phyloP scores from a whole-genome alignment of 129 eudicot species.

The Calendula officinalis region DNA sequence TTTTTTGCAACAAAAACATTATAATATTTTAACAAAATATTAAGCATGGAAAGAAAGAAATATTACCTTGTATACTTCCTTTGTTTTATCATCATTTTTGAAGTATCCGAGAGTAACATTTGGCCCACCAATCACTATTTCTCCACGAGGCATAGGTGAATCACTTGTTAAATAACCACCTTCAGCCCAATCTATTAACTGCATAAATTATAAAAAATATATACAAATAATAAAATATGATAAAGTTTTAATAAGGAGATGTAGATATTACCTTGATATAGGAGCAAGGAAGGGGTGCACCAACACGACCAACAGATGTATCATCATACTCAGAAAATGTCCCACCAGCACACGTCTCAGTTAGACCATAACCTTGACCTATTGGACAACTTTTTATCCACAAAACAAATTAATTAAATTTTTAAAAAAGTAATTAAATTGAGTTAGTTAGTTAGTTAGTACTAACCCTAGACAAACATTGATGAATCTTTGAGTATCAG shows the following conservation, averaged over 20 bases:
- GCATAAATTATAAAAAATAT: no score
- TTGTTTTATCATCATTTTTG: constrained; percentile 79
- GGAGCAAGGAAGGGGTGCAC: constrained; percentile 92
- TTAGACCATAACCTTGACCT: constrained; percentile 99
- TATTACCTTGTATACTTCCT: constrained; percentile 85
- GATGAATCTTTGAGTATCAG: constrained; percentile 94
- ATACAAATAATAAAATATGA: no score
- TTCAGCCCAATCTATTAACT: constrained; percentile 96
- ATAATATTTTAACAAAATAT: background rate
- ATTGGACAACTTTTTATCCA: constrained; percentile 62
- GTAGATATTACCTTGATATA: constrained; percentile 59
- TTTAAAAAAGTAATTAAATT: no score
- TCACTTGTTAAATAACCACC: constrained; percentile 86
- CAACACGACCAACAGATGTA: constrained; percentile 97
- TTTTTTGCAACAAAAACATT: constrained; percentile 16
- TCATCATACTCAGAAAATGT: constrained; percentile 92
- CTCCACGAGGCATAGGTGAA: constrained; percentile 94
- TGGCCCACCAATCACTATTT: constrained; percentile 91
- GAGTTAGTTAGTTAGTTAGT: background rate
- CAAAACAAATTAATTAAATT: no score
- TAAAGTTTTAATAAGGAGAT: no score
- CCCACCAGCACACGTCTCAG: constrained; percentile 99
- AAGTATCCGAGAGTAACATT: constrained; percentile 93
- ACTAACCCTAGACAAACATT: constrained; percentile 83
- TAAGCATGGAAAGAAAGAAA: background rate